phyloP scores from a whole-genome alignment of 2,329 filamentous ascomycete species.

The Macrophomina tecta region DNA sequence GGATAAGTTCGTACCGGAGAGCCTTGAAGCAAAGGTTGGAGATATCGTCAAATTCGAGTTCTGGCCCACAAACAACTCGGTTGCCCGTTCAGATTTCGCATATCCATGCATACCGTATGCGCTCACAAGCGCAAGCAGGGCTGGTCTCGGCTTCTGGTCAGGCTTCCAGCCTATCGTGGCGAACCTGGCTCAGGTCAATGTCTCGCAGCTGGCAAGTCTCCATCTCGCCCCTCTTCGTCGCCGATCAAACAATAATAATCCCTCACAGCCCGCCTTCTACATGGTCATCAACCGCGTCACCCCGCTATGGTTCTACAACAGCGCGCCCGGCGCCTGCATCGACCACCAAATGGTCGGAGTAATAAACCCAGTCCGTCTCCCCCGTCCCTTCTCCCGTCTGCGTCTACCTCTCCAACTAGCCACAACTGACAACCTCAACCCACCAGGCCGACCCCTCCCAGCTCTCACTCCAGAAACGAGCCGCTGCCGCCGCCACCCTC shows the following conservation, averaged over 20 bases:
- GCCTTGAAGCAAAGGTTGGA: neutral
- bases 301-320: conserved; percentile 48
- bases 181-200: conserved; percentile 5
- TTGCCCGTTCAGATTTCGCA: conserved; percentile 48
- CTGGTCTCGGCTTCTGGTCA: conserved; percentile 6
- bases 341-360: conserved; percentile 74
- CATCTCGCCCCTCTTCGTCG: neutral
- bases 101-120: conserved; percentile 36
- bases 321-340: conserved; percentile 69
- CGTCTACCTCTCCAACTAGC: neutral
- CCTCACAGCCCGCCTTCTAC: conserved; percentile 13
- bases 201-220: neutral
- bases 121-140: neutral
- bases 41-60: conserved; percentile 49
- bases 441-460: conserved; percentile 9
- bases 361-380: conserved; percentile 67
- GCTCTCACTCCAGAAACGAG: conserved; percentile 35
- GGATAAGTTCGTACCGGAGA: conserved; percentile 15
- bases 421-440: neutral
- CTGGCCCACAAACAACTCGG: conserved; percentile 50
- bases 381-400: neutral
- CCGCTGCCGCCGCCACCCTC: conserved; percentile 37
- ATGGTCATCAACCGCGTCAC: conserved; percentile 40
- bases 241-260: neutral
- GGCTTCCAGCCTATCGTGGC: conserved; percentile 23